Conservation (phyloP, 495 filamentous ascomycete species). For the Hypoxylon perforatum region DNA sequence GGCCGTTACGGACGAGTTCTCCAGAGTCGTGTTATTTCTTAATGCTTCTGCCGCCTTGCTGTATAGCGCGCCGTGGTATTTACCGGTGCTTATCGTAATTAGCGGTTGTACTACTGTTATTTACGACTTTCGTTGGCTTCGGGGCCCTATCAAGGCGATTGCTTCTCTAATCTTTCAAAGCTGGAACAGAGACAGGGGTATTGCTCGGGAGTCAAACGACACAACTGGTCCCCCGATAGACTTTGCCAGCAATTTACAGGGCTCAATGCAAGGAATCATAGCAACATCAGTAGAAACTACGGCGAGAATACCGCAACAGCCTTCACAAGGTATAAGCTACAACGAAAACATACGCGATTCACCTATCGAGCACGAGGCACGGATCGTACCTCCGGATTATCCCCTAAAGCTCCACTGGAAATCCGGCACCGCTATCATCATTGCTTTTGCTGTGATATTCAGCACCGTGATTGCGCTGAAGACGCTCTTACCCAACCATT, state of each 20-base stretch:
- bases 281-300: neutral
- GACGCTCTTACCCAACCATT: slow-evolving; percentile 53
- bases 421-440: slow-evolving; percentile 59
- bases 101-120: slow-evolving; percentile 66
- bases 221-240: slow-evolving; percentile 1
- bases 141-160: slow-evolving; percentile 34
- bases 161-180: neutral
- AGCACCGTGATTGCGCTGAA: slow-evolving; percentile 69
- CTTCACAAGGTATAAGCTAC: slow-evolving; percentile 23
- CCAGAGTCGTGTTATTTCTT: slow-evolving; percentile 76
- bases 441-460: slow-evolving; percentile 68
- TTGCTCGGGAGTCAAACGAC: slow-evolving; percentile 9
- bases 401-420: slow-evolving; percentile 58
- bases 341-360: slow-evolving; percentile 12
- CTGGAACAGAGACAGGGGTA: neutral
- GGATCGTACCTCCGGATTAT: slow-evolving; percentile 53
- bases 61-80: slow-evolving; percentile 86
- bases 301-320: neutral
- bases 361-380: slow-evolving; percentile 45
- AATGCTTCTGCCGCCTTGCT: slow-evolving; percentile 75
- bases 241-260: neutral
- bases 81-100: slow-evolving; percentile 74
- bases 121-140: slow-evolving; percentile 70
- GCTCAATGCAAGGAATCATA: neutral
- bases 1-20: slow-evolving; percentile 77